phyloP scores from a whole-genome alignment of 2,329 filamentous ascomycete species.

The Myriosclerotinia scirpicola region DNA sequence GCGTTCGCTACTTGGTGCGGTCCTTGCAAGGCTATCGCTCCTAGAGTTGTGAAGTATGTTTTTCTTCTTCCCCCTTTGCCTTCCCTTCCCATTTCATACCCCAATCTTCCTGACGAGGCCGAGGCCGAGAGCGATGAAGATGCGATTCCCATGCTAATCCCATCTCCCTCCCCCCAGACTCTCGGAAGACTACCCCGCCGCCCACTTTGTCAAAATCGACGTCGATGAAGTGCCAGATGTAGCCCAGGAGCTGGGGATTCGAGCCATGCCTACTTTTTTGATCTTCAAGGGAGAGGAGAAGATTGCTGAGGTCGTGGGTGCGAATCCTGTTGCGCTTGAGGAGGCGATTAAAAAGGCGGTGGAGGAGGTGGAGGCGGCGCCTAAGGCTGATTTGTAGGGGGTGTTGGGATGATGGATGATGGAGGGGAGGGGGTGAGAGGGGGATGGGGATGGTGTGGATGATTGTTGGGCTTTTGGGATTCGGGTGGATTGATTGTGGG shows the following conservation, averaged over 20 bases:
- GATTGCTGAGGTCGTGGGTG: slow-evolving; percentile 72
- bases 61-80: slow-evolving; percentile 5
- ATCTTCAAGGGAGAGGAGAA: slow-evolving; percentile 80
- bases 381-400: not conserved
- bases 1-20: slow-evolving; percentile 91
- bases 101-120: slow-evolving; percentile 26
- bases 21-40: slow-evolving; percentile 89
- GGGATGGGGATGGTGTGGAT: not conserved
- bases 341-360: slow-evolving; percentile 32
- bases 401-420: not conserved
- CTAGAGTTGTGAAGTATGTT: slow-evolving; percentile 65
- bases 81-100: slow-evolving; percentile 13
- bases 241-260: slow-evolving; percentile 73
- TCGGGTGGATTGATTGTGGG: too few species aligned
- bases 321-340: slow-evolving; percentile 70
- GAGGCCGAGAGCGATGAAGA: too few species aligned
- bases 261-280: slow-evolving; percentile 91
- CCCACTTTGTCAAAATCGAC: slow-evolving; percentile 86
- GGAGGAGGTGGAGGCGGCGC: not conserved
- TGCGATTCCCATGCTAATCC: slow-evolving; percentile 25
- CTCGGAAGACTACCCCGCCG: slow-evolving; percentile 57
- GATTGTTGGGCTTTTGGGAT: too few species aligned
- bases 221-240: slow-evolving; percentile 79
- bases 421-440: not conserved
- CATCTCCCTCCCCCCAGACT: slow-evolving; percentile 50